Evolutionary conservation across 148 eudicot genomes (phyloP), one percentile per base, ranked within the genome.

Genomic region (Beta vulgaris): DNA sequence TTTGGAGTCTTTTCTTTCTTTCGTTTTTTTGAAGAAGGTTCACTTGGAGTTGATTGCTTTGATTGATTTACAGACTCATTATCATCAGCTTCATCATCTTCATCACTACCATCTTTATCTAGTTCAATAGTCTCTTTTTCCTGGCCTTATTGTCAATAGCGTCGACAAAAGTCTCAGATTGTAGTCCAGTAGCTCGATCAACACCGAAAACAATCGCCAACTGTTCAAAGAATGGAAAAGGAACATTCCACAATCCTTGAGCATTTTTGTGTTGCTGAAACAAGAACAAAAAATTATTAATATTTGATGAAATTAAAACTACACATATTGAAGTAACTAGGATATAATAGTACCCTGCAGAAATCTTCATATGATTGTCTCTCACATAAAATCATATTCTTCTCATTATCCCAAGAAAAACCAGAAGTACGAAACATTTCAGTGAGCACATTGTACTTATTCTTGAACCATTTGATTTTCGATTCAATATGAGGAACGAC

Each of bases 381-480:
- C 6, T 61, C 69, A 28, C 65, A 75, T 6, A 40, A 48, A 3
- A 75, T 53, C 39, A 66, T 75, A 1, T 66, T 57, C 12, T 53
- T 66, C 11, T 53, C 37, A 16, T 66, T 40, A 66, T 75, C 65
- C 72, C 63, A 75, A 0, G 31, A 34, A 34, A 75, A 65, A 2
- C 62, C 77, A 36, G 51, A 75, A 13, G 44, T 51, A 35, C 26
- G 25, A 23, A 44, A 46, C 55, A 68, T 44, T 26, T 46, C 37
- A 43, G 25, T 26, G 0, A 68, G 28, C 25, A 51, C 65, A 19
- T 14, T 39, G 54, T 66, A 37, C 35, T 67, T 53, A 19, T 66
- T 65, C n/a, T 40, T 53, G 10, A 75, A 74, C 69, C 77, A 62
- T 48, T 74, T 62, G 19, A 54, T 18, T 23, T 74, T 74, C 32